These are phyloP conservation scores for Daedaleopsis sinensis DNA, from an alignment of 768 basidiomycete genomes.

Conservation along the genomic window DNA sequence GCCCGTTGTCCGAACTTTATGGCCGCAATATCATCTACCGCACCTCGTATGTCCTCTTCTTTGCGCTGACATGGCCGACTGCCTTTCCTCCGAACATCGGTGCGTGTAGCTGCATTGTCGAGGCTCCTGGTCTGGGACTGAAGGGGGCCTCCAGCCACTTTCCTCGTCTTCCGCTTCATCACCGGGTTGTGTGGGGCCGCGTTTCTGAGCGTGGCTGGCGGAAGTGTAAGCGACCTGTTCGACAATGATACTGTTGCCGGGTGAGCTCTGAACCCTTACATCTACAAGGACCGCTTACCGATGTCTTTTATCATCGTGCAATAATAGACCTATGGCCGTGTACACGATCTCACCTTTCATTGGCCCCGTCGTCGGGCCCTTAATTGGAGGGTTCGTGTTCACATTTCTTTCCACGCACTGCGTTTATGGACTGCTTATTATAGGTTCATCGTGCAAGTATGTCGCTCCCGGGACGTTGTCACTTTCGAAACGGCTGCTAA, in stretches of 20 bases:
- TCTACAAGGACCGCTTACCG: neutral
- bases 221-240: conserved; percentile 62
- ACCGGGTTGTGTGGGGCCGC: conserved; percentile 58
- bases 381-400: conserved; percentile 56
- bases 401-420: neutral
- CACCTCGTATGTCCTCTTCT: conserved; percentile 60
- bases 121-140: conserved; percentile 2
- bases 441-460: conserved; percentile 63
- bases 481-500: neutral
- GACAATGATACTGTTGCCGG: conserved; percentile 56
- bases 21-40: conserved; percentile 66
- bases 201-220: conserved; percentile 65
- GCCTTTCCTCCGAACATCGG: conserved; percentile 73
- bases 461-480: neutral
- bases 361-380: conserved; percentile 58
- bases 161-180: conserved; percentile 63
- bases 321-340: conserved; percentile 54
- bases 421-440: neutral
- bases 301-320: neutral
- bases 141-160: conserved; percentile 46
- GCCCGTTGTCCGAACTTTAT: conserved; percentile 52
- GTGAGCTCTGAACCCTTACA: conserved; percentile 39
- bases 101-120: conserved; percentile 32
- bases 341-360: conserved; percentile 59
- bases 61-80: conserved; percentile 68